Percentiles rank a stretch among this genome's conserved stretches.
Conservation (phyloP, 345 rosid species). For the Leavenworthia alabamica region DNA sequence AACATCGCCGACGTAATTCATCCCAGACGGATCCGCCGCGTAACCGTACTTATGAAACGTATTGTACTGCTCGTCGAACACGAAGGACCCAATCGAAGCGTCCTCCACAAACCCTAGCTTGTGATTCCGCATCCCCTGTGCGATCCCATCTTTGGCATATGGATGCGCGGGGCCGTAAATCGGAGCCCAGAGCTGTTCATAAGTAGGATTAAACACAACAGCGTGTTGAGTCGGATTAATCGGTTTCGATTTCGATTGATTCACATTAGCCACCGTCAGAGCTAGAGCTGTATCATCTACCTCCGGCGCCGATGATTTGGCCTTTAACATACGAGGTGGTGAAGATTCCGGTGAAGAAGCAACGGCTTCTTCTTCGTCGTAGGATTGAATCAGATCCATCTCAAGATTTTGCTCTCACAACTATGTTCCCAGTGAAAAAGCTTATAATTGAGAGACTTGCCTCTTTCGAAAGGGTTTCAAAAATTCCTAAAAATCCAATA, state of each 20-base stretch:
- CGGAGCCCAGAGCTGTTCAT: constrained; percentile 93
- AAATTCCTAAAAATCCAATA: neutral
- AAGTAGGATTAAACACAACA: constrained; percentile 69
- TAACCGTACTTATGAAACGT: constrained; percentile 85
- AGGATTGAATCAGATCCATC: constrained; percentile 35
- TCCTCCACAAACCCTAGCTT: constrained; percentile 95
- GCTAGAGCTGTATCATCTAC: constrained; percentile 93
- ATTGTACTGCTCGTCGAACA: constrained; percentile 87
- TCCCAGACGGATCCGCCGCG: constrained; percentile 85
- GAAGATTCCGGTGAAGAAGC: constrained; percentile 60
- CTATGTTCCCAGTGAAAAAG: neutral
- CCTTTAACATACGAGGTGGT: constrained; percentile 60
- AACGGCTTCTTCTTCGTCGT: constrained; percentile 21
- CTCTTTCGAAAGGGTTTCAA: constrained; percentile 12
- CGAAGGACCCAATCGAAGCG: constrained; percentile 73
- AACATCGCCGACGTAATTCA: constrained; percentile 70
- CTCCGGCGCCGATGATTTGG: constrained; percentile 80
- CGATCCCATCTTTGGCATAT: constrained; percentile 86
- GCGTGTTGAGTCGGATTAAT: constrained; percentile 77
- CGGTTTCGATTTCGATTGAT: constrained; percentile 52
- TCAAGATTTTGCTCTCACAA: neutral
- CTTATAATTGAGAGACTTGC: neutral
- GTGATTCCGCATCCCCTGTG: constrained; percentile 96
- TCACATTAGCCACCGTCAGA: constrained; percentile 58
- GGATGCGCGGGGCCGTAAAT: constrained; percentile 84